Conservation (phyloP, 169 alveolate species). For the Plasmodium blacklocki region DNA sequence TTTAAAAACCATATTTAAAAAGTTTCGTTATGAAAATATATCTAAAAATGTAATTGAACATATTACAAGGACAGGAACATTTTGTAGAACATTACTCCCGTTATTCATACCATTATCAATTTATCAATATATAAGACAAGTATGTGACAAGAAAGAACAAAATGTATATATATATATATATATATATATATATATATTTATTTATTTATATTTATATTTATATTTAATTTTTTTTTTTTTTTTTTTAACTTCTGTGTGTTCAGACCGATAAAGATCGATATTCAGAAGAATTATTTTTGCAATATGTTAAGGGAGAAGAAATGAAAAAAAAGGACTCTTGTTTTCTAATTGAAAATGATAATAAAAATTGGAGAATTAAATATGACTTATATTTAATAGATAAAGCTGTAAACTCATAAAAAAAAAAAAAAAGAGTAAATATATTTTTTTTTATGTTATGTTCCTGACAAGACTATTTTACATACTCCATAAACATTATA, state of each 20-base stretch:
- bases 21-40: conserved; percentile 57
- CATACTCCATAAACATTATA: too few species aligned
- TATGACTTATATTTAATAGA: conserved; percentile 82
- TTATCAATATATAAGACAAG: conserved; percentile 90
- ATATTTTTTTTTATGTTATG: neutral
- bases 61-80: conserved; percentile 80
- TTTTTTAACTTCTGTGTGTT: neutral
- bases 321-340: conserved; percentile 79
- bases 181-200: neutral
- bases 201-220: neutral
- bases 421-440: neutral
- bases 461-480: too few species aligned
- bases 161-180: neutral
- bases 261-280: conserved; percentile 83
- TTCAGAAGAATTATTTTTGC: conserved; percentile 82
- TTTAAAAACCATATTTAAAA: neutral
- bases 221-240: neutral
- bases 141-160: neutral
- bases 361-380: conserved; percentile 83
- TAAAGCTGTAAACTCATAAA: conserved; percentile 80
- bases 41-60: conserved; percentile 57
- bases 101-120: conserved; percentile 87
- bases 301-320: conserved; percentile 63
- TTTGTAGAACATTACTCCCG: conserved; percentile 81
- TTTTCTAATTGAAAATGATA: conserved; percentile 64